Evolutionary conservation across 495 filamentous ascomycete genomes (phyloP).

Genomic region (Ramalina intermedia): DNA sequence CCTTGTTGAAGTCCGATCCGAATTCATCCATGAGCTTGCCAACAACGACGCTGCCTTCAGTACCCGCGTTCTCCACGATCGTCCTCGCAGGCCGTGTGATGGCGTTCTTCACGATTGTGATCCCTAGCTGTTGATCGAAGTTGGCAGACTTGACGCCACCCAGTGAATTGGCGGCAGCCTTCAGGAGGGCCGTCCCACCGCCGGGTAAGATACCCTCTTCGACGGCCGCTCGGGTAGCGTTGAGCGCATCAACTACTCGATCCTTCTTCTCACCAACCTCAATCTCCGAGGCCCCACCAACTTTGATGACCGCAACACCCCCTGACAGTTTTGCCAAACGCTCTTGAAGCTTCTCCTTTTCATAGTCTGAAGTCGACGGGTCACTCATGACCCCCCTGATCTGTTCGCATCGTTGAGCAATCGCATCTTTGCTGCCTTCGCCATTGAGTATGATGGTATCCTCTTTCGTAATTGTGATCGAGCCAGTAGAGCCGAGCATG

Average conservation of each 20-base stretch:
- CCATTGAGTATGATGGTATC: conserved; percentile 98
- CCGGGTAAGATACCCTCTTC: conserved; percentile 98
- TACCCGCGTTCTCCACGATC: conserved; percentile 95
- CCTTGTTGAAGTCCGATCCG: conserved; percentile 89
- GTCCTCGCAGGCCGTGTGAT: conserved; percentile 88
- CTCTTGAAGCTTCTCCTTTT: conserved; percentile 99
- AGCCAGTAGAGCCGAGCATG: conserved; percentile 91
- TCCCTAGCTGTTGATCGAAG: conserved; percentile 98
- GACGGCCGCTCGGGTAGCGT: conserved; percentile 94
- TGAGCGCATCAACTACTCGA: conserved; percentile 93
- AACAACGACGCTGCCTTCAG: conserved; percentile 90
- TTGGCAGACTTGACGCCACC: conserved; percentile 70
- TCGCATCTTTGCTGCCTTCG: conserved; percentile 86
- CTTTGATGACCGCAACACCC: conserved; percentile 98
- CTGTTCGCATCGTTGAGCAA: conserved; percentile 93
- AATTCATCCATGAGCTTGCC: conserved; percentile 96
- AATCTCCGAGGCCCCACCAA: conserved; percentile 92
- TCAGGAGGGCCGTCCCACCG: conserved; percentile 94
- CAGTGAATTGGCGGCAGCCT: conserved; percentile 84
- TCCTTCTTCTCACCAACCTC: conserved; percentile 99
- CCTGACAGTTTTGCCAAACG: conserved; percentile 98
- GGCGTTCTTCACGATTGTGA: conserved; percentile 90
- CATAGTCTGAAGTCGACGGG: conserved; percentile 88
- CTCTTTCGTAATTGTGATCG: conserved; percentile 99
- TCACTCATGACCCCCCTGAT: conserved; percentile 95